phyloP scores from a whole-genome alignment of 108 stramenopile species.

The Licmophora abbreviata region DNA sequence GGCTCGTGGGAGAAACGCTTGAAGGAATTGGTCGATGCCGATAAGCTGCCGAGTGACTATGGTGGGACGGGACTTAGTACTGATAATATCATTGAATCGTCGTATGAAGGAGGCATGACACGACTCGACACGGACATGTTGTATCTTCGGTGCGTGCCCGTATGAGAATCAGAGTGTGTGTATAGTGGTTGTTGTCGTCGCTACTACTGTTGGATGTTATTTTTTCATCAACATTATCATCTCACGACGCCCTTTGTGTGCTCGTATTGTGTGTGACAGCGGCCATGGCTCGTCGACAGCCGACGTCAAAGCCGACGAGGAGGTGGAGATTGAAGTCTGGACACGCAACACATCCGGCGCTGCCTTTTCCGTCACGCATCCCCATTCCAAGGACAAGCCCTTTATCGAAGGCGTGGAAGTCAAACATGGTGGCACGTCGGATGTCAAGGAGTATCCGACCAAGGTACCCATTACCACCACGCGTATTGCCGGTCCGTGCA shows the following conservation, averaged over 20 bases:
- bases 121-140: constrained; percentile 47
- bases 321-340: constrained; percentile 51
- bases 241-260: background rate
- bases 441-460: constrained; percentile 28
- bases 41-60: constrained; percentile 71
- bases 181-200: background rate
- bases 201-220: background rate
- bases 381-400: constrained; percentile 28
- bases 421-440: constrained; percentile 32
- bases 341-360: constrained; percentile 64
- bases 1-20: constrained; percentile 57
- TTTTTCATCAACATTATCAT: constrained; percentile 3
- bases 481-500: constrained; percentile 49
- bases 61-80: constrained; percentile 64
- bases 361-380: constrained; percentile 47
- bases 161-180: background rate
- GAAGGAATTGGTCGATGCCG: constrained; percentile 53
- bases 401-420: constrained; percentile 16
- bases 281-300: constrained; percentile 32
- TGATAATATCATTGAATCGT: constrained; percentile 38
- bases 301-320: constrained; percentile 40
- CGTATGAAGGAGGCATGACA: constrained; percentile 44
- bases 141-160: constrained; percentile 41
- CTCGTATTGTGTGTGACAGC: constrained; percentile 10
- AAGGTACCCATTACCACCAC: constrained; percentile 34